Conservation (phyloP, 2,329 filamentous ascomycete genomes). For the Fusarium equiseti region DNA sequence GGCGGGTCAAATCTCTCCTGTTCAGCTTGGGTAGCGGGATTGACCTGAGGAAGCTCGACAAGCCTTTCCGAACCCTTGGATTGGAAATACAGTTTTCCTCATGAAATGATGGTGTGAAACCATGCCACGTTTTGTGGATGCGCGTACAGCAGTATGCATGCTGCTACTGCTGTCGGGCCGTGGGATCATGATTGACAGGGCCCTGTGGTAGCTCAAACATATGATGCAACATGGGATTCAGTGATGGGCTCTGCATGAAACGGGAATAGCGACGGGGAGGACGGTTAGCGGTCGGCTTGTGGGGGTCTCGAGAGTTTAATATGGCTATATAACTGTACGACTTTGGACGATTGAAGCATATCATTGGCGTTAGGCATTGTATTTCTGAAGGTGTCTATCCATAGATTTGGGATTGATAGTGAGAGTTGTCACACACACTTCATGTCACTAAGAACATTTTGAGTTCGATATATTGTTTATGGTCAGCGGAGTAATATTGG, state of each 20-base stretch:
- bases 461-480: background rate
- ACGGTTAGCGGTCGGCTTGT: conserved; percentile 1
- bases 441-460: background rate
- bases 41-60: conserved; percentile 80
- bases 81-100: conserved; percentile 87
- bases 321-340: conserved; percentile 9
- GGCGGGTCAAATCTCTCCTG: conserved; percentile 88
- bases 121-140: conserved; percentile 1
- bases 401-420: conserved; percentile 17
- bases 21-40: conserved; percentile 91
- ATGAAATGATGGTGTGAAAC: conserved; percentile 55
- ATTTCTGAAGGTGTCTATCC: background rate
- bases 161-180: conserved; percentile 19
- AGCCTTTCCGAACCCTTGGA: conserved; percentile 81
- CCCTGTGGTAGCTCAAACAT: conserved; percentile 13
- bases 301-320: conserved; percentile 3
- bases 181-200: conserved; percentile 8
- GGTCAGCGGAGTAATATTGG: background rate
- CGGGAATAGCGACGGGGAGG: conserved; percentile 16
- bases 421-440: background rate
- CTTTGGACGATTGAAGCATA: conserved; percentile 20
- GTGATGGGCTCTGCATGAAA: background rate
- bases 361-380: conserved; percentile 32
- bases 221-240: conserved; percentile 18
- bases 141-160: conserved; percentile 9